Evolutionary conservation across 176 grass and related monocot species (phyloP).

Genomic region (barley (Hordeum vulgare)): DNA sequence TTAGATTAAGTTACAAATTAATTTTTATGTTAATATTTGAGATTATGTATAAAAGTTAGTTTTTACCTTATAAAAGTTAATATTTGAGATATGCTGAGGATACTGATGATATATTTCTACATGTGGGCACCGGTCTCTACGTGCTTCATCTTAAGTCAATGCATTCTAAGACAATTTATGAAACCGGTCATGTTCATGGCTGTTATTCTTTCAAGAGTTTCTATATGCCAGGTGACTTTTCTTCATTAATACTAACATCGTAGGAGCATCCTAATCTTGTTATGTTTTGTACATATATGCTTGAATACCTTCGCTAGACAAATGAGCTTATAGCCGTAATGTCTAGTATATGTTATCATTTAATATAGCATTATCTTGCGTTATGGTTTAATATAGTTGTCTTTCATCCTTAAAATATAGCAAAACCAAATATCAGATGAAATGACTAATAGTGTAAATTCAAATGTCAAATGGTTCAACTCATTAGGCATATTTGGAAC

Average conservation of each 20-base stretch:
- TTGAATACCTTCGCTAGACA: not conserved
- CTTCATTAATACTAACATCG: not conserved
- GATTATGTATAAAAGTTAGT: too few species aligned
- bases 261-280: not conserved
- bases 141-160: not conserved
- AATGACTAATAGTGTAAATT: too few species aligned
- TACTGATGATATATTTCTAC: not conserved
- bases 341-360: too few species aligned
- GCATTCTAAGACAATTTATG: not conserved
- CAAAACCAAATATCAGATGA: not conserved
- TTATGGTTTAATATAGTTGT: not conserved
- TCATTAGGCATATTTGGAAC: not conserved
- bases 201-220: not conserved
- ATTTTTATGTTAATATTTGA: too few species aligned
- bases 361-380: not conserved
- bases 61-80: too few species aligned
- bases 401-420: not conserved
- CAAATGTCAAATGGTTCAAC: not conserved
- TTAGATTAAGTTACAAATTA: too few species aligned
- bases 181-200: accelerated
- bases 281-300: not conserved
- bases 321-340: not conserved
- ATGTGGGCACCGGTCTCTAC: not conserved
- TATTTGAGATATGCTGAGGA: not conserved
- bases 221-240: not conserved